Conservation (phyloP, 495 filamentous ascomycete genomes). For the Oleoguttula mirabilis region DNA sequence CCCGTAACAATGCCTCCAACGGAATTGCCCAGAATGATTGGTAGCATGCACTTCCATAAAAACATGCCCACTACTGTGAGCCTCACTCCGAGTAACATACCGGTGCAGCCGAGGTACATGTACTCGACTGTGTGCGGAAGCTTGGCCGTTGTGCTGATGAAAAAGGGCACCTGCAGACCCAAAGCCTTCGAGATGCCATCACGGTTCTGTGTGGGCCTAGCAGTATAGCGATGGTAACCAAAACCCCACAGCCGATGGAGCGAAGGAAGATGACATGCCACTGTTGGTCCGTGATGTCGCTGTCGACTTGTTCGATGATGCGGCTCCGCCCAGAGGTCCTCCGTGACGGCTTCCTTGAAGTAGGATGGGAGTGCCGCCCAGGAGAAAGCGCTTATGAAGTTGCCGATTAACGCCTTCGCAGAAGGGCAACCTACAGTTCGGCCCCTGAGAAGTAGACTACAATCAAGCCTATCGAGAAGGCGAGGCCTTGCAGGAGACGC, state of each 20-base stretch:
- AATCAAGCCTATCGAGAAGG: conserved; percentile 13
- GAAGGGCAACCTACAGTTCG: conserved; percentile 5
- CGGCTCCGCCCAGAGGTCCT: conserved; percentile 4
- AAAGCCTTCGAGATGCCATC: conserved; percentile 17
- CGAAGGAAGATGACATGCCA: conserved; percentile 10
- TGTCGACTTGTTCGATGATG: conserved; percentile 3
- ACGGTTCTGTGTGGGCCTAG: conserved; percentile 12
- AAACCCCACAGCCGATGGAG: conserved; percentile 7
- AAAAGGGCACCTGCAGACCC: conserved; percentile 12
- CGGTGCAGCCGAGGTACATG: conserved; percentile 9
- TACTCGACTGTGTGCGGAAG: conserved; percentile 16
- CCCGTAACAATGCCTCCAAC: conserved; percentile 9
- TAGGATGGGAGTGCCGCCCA: not conserved
- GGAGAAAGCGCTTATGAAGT: conserved; percentile 11
- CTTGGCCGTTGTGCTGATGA: not conserved
- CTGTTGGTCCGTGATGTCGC: conserved; percentile 2
- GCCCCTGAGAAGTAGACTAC: conserved; percentile 13
- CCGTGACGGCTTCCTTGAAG: conserved; percentile 2
- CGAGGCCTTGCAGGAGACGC: conserved; percentile 6
- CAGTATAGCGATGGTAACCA: conserved; percentile 14
- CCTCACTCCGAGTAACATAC: conserved; percentile 3
- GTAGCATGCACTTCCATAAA: conserved; percentile 15
- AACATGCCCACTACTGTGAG: conserved; percentile 7
- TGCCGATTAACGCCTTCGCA: conserved; percentile 1
- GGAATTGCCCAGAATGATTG: conserved; percentile 11